Evolutionary conservation across 179 eudicot species (phyloP).

Genomic region (Camellia oleifera): DNA sequence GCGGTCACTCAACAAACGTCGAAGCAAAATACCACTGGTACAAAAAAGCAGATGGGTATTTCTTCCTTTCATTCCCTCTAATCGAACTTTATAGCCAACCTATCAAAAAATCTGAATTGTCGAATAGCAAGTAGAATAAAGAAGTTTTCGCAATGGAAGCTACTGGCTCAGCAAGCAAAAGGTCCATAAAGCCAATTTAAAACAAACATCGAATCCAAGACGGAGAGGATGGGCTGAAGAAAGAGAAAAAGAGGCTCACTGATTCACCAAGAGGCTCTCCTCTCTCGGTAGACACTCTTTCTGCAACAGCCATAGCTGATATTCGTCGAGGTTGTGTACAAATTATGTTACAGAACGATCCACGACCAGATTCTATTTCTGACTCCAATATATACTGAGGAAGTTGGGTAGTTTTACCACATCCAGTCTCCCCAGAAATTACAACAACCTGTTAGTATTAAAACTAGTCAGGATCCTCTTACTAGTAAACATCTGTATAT

Average conservation of each 20-base stretch:
- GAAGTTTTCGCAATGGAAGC: slow-evolving; percentile 19
- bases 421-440: slow-evolving; percentile 98
- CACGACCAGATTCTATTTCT: slow-evolving; percentile 97
- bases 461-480: slow-evolving; percentile 6
- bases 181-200: not conserved
- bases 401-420: slow-evolving; percentile 99
- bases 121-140: slow-evolving; percentile 36
- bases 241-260: slow-evolving; percentile 43
- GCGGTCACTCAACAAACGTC: slow-evolving; percentile 88
- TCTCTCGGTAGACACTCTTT: slow-evolving; percentile 96
- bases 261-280: slow-evolving; percentile 99
- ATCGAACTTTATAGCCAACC: slow-evolving; percentile 99
- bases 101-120: slow-evolving; percentile 47
- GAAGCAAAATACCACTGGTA: slow-evolving; percentile 98
- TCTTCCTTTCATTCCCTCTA: slow-evolving; percentile 98
- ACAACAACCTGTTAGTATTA: slow-evolving; percentile 67
- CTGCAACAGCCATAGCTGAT: slow-evolving; percentile 98
- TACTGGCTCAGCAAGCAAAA: slow-evolving; percentile 12
- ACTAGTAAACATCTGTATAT: not conserved
- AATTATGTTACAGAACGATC: slow-evolving; percentile 94
- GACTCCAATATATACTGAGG: slow-evolving; percentile 97
- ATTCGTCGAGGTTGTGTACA: slow-evolving; percentile 99
- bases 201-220: not conserved
- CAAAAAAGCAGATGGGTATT: slow-evolving; percentile 98
- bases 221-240: not conserved